Percentiles rank a stretch among this genome's conserved stretches.
phyloP scores from a whole-genome alignment of 1,139 yeast species.

The Taphrina wiesneri region DNA sequence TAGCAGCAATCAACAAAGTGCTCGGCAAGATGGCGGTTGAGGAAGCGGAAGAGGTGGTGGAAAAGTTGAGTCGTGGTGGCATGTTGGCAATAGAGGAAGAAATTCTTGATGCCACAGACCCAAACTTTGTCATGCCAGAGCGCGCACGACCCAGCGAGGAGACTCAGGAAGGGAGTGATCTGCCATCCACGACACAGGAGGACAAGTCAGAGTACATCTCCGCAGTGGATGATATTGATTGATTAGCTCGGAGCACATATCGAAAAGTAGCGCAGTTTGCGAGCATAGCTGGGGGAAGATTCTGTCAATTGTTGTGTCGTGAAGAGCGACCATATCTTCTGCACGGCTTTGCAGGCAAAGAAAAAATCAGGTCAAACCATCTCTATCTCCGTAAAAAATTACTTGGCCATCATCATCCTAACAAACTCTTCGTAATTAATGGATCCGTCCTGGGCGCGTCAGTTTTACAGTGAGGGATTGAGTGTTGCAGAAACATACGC shows the following conservation, averaged over 20 bases:
- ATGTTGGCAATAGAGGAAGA: conserved; percentile 79
- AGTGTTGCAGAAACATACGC: conserved; percentile 25
- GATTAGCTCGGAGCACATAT: neutral
- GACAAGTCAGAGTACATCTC: neutral
- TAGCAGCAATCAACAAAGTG: conserved; percentile 80
- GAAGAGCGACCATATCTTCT: too few species aligned
- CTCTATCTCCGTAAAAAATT: conserved; percentile 1
- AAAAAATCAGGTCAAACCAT: neutral
- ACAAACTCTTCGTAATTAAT: conserved; percentile 95
- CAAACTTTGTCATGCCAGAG: conserved; percentile 27
- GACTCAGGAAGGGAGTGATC: neutral
- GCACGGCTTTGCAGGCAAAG: too few species aligned
- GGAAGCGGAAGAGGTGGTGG: conserved; percentile 78
- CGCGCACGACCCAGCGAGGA: conserved; percentile 1
- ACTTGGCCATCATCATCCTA: conserved; percentile 56
- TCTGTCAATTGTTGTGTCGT: neutral
- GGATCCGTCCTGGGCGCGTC: conserved; percentile 64
- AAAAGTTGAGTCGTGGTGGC: conserved; percentile 74
- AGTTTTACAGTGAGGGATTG: neutral
- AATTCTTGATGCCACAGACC: conserved; percentile 67
- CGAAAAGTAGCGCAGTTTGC: neutral
- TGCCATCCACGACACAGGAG: neutral
- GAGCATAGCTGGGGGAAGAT: neutral
- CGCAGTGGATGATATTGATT: conserved; percentile 17
- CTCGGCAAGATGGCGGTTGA: conserved; percentile 73